Conservation (phyloP, 495 filamentous ascomycete genomes). For the Bryoglossum gracile region DNA sequence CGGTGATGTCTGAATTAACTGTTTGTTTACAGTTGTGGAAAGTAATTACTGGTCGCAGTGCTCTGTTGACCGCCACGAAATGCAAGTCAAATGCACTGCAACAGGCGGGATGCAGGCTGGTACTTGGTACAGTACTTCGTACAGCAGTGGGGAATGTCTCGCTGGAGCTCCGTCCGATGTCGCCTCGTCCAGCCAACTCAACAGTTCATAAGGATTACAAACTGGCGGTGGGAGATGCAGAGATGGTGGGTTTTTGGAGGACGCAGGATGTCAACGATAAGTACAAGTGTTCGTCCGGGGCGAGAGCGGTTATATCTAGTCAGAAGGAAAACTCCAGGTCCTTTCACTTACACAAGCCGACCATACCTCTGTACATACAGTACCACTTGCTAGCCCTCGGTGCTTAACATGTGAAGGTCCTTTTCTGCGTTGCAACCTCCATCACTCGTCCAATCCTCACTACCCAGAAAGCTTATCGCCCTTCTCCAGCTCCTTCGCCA, state of each 20-base stretch:
- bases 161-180: not conserved
- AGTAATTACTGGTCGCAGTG: not conserved
- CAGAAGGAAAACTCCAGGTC: not conserved
- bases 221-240: not conserved
- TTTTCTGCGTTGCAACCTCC: not conserved
- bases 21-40: conserved; percentile 5
- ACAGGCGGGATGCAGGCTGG: conserved; percentile 5
- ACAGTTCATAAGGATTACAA: not conserved
- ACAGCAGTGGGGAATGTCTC: conserved; percentile 1
- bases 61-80: conserved; percentile 16
- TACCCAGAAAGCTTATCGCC: not conserved
- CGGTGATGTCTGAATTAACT: not conserved
- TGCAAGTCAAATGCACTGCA: conserved; percentile 9
- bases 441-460: not conserved
- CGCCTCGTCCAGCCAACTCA: not conserved
- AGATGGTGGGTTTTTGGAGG: too few relatives aligned
- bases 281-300: not conserved
- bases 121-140: not conserved
- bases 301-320: not conserved
- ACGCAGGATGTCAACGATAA: not conserved
- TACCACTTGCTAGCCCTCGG: not conserved
- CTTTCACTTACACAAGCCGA: not conserved
- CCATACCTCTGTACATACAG: not conserved
- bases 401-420: conserved; percentile 8
- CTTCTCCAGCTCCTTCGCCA: not conserved